These are phyloP conservation scores for Sugiyamaella lignohabitans DNA, from an alignment of 805 yeast genomes.

Conservation along the genomic window DNA sequence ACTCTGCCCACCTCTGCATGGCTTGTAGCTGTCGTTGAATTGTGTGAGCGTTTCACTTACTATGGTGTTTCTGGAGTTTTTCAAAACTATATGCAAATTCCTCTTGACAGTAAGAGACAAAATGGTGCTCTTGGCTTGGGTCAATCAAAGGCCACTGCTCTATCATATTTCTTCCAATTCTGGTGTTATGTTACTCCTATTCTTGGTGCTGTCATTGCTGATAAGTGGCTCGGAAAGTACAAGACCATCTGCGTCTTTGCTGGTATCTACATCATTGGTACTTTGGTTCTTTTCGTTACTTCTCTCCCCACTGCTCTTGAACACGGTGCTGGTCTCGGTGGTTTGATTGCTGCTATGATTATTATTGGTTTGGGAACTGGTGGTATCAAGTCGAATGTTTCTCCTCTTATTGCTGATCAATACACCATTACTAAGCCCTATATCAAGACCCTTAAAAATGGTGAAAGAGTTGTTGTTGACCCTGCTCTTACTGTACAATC, in stretches of 20 bases:
- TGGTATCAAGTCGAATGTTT: constrained; percentile 70
- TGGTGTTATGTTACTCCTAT: constrained; percentile 80
- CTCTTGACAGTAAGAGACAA: constrained; percentile 27
- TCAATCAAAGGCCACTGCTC: constrained; percentile 59
- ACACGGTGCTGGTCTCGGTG: constrained; percentile 49
- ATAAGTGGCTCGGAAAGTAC: constrained; percentile 66
- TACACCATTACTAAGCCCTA: constrained; percentile 55
- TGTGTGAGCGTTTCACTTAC: constrained; percentile 75
- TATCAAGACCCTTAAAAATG: constrained; percentile 50
- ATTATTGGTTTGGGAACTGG: constrained; percentile 74
- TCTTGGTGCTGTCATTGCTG: constrained; percentile 69
- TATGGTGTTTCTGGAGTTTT: constrained; percentile 73
- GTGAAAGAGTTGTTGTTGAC: constrained; percentile 63
- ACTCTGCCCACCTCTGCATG: constrained; percentile 49
- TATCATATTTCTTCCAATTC: constrained; percentile 69
- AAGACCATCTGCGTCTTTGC: constrained; percentile 59
- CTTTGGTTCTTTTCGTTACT: constrained; percentile 59
- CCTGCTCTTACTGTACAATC: constrained; percentile 67
- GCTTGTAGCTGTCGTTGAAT: constrained; percentile 64
- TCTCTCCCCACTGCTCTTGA: constrained; percentile 55
- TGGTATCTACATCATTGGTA: constrained; percentile 54
- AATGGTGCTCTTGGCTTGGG: constrained; percentile 56
- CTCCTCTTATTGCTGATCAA: constrained; percentile 71
- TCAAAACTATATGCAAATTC: constrained; percentile 65
- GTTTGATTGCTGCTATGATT: constrained; percentile 50